phyloP scores from a whole-genome alignment of 805 yeast species.

The baker's yeast (Saccharomyces cerevisiae) region DNA sequence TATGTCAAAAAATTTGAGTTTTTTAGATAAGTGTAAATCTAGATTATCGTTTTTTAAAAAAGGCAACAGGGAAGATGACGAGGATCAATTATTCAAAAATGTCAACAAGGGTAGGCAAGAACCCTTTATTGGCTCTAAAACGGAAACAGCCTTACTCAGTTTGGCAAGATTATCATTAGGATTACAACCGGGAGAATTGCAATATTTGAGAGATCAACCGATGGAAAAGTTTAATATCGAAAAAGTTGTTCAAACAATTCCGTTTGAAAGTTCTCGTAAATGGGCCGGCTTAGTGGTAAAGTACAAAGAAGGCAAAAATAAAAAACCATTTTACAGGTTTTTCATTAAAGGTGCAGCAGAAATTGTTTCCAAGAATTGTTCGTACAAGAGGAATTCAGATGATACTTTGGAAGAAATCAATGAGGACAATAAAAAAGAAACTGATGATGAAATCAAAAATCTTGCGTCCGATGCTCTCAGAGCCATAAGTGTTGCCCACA shows the following conservation, averaged over 20 bases:
- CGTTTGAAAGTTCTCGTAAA: conserved; percentile 87
- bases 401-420: conserved; percentile 19
- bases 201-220: conserved; percentile 35
- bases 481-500: conserved; percentile 82
- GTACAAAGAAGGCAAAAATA: conserved; percentile 29
- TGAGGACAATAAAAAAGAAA: conserved; percentile 26
- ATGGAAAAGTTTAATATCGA: conserved; percentile 24
- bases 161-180: conserved; percentile 55
- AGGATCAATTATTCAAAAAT: conserved; percentile 11
- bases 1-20: not conserved
- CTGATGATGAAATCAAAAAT: conserved; percentile 38
- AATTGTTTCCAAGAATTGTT: conserved; percentile 58
- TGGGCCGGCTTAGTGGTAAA: conserved; percentile 80
- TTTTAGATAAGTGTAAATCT: not conserved
- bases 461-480: conserved; percentile 78
- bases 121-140: conserved; percentile 81
- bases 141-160: conserved; percentile 80
- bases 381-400: conserved; percentile 30
- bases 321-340: conserved; percentile 38
- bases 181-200: conserved; percentile 35
- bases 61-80: conserved; percentile 2
- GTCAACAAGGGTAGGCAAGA: conserved; percentile 33
- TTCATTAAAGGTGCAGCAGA: conserved; percentile 94
- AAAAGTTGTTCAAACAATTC: conserved; percentile 60
- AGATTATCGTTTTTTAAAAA: conserved; percentile 1